phyloP scores from a whole-genome alignment of 1,284 basidiomycete species.

The Amylostereum areolatum region DNA sequence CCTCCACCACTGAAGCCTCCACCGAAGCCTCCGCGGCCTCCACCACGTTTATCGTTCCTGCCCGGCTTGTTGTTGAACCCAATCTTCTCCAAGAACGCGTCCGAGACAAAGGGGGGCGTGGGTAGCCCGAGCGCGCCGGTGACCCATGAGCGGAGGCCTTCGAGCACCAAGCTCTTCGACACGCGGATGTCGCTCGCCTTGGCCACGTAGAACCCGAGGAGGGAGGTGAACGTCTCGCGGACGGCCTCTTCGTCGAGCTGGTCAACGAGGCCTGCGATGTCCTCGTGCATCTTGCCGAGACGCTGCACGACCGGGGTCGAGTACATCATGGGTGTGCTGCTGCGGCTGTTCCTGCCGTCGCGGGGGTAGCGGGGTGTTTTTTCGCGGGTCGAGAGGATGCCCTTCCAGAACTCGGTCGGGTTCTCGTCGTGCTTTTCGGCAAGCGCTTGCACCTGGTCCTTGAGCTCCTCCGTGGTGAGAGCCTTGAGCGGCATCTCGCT shows the following conservation, averaged over 20 bases:
- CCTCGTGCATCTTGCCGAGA: conserved; percentile 32
- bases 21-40: background rate
- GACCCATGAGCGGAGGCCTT: conserved; percentile 67
- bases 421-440: conserved; percentile 46
- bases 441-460: conserved; percentile 44
- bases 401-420: conserved; percentile 23
- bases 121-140: conserved; percentile 44
- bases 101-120: conserved; percentile 43
- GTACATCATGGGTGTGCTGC: background rate
- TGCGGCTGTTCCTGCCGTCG: background rate
- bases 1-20: conserved; percentile 1
- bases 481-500: conserved; percentile 69
- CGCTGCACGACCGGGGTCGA: background rate
- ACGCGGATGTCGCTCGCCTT: conserved; percentile 48
- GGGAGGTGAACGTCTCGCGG: conserved; percentile 60
- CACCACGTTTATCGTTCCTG: background rate
- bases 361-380: background rate
- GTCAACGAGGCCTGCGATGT: conserved; percentile 22
- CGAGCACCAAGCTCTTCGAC: conserved; percentile 41
- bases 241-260: conserved; percentile 51
- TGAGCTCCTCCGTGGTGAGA: conserved; percentile 45
- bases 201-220: conserved; percentile 74
- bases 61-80: conserved; percentile 18
- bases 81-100: conserved; percentile 36
- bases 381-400: background rate